Base-by-base conservation (phyloP, 1,284 basidiomycete species). In the Apiotrichum gracile region DNA sequence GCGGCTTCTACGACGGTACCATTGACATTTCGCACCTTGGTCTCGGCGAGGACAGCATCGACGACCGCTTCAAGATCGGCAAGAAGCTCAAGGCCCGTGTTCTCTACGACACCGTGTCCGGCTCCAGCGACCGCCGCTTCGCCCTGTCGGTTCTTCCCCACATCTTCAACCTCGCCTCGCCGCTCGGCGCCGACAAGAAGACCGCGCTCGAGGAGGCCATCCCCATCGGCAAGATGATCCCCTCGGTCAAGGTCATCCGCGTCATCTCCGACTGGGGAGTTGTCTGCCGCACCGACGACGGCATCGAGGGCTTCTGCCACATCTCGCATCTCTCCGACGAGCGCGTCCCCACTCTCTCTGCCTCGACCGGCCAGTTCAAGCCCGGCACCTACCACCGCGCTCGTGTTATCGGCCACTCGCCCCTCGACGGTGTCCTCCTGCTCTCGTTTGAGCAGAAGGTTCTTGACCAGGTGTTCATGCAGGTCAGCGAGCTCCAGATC, bases 301-400 rank as follows among this genome's bases (percentile, higher is more conserved):
- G 79, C 1, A 67, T 87, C 14, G 80, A 84, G 58, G 92, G 88
- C 10, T 93, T 92, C 69, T 82, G 89, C 39, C 92, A 96, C 90
- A 97, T 97, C 65, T 97, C 94, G 13, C 90, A 93, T 71, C 81
- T 88, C 25, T 87, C 91, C 17, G 93, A 98, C 70, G 90, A 93
- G 49, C 91, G 93, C 67, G 79, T 93, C 25, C 83, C 87, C 13
- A 81, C 84, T 9, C 77, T 97, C 12, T 84, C 86, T 3, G 61
- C 78, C 13, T 78, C 82, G 17, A 84, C 85, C 7, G 87, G 88
- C 19, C 81, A 85, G 40, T 96, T 87, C 86, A 88, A 85, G 73
- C 66, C 83, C 45, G 86, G 85, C 17, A 85, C 88, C 12, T 74
- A 84, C 8, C 94, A 98, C 70, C 80, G 82, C 51, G 93, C 91